These are phyloP conservation scores for Leccinum obscurum DNA, from an alignment of 768 basidiomycete species.

Conservation along the genomic window DNA sequence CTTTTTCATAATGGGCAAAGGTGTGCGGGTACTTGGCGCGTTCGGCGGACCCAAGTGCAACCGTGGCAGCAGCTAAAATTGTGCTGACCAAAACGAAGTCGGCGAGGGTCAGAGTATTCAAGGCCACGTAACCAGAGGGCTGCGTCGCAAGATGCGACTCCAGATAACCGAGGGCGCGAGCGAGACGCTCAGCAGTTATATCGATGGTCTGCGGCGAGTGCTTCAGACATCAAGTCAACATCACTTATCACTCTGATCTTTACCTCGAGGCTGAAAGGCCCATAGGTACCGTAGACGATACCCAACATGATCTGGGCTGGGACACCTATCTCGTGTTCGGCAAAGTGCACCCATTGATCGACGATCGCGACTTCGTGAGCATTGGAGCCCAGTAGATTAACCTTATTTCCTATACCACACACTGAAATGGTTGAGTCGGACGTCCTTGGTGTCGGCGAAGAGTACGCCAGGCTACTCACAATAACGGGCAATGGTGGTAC, in stretches of 20 bases:
- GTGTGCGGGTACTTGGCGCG: conserved; percentile 15
- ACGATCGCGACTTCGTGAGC: conserved; percentile 12
- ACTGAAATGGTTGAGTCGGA: background rate
- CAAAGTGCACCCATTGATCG: conserved; percentile 17
- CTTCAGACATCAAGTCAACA: background rate
- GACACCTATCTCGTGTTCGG: conserved; percentile 14
- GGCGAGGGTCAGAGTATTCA: conserved; percentile 18
- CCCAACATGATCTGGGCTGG: conserved; percentile 1
- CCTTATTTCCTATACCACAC: conserved; percentile 12
- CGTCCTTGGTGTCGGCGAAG: background rate
- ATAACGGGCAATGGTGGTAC: conserved; percentile 24
- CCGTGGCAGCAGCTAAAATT: conserved; percentile 1
- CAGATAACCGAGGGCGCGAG: conserved; percentile 11
- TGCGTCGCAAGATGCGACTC: conserved; percentile 13
- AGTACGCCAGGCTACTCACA: conserved; percentile 7
- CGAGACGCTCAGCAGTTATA: conserved; percentile 1
- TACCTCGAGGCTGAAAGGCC: conserved; percentile 11
- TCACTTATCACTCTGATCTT: background rate
- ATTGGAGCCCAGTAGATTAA: conserved; percentile 10
- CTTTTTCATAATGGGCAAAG: conserved; percentile 23
- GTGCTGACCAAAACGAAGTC: conserved; percentile 21
- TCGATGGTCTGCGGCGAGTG: background rate
- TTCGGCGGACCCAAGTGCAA: conserved; percentile 14
- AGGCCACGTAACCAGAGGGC: conserved; percentile 14
- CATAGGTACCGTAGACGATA: conserved; percentile 3